A percentile compares a stretch with the other conserved stretches of the same genome.
phyloP scores from a whole-genome alignment of 495 filamentous ascomycete species.

The Delitschia confertaspora region DNA sequence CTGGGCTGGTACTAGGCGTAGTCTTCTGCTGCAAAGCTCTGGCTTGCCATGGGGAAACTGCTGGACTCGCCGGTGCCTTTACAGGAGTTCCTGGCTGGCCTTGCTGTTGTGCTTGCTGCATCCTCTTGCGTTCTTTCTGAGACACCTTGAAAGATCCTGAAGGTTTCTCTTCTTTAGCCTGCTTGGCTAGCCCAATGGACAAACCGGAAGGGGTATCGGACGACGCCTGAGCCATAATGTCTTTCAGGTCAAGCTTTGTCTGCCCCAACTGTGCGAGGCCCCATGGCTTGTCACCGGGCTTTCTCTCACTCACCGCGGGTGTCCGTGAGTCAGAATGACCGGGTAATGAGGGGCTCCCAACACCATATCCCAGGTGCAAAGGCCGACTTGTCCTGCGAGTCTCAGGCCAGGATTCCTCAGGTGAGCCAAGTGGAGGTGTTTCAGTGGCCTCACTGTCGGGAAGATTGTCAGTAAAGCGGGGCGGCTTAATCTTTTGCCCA shows the following conservation, averaged over 20 bases:
- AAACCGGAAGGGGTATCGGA: slow-evolving; percentile 56
- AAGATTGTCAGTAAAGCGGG: background rate
- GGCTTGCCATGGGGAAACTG: slow-evolving; percentile 65
- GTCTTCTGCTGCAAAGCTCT: slow-evolving; percentile 25
- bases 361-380: slow-evolving; percentile 2
- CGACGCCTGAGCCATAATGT: slow-evolving; percentile 75
- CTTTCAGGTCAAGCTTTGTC: slow-evolving; percentile 64
- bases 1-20: slow-evolving; percentile 15
- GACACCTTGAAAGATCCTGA: slow-evolving; percentile 50
- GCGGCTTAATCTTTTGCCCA: background rate
- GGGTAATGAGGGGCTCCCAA: background rate
- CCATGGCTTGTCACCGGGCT: slow-evolving; percentile 49
- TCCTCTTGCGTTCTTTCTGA: slow-evolving; percentile 82
- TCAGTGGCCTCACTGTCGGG: background rate
- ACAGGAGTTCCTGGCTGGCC: slow-evolving; percentile 38
- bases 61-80: slow-evolving; percentile 37
- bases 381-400: slow-evolving; percentile 7
- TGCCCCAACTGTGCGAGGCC: slow-evolving; percentile 45
- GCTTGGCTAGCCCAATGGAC: slow-evolving; percentile 54
- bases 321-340: background rate
- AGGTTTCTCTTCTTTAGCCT: slow-evolving; percentile 32
- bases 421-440: slow-evolving; percentile 13
- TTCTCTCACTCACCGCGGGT: slow-evolving; percentile 7
- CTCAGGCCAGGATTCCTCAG: slow-evolving; percentile 13
- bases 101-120: slow-evolving; percentile 44